Base-by-base conservation (phyloP, 306 rosid genomes). In the Vachellia collinsii region DNA sequence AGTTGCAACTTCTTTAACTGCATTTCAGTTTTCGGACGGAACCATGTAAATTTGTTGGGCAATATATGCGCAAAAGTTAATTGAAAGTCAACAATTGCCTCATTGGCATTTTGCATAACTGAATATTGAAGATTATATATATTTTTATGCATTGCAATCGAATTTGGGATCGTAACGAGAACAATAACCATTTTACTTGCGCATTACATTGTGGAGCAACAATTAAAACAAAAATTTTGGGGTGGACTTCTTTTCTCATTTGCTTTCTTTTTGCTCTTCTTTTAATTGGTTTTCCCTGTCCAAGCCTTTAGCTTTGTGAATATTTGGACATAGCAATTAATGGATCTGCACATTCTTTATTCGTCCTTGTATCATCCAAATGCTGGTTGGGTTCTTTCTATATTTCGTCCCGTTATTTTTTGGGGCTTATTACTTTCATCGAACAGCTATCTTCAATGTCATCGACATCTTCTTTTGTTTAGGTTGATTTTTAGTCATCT, bases 1-100 rank as follows among this genome's bases (percentile, higher is more conserved):
- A 43, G 2, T 41, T 34, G 11, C 25, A 22, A 56, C 5, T 20
- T 59, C 5, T 56, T 77, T 8, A 71, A 80, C 75, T 72, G 86
- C 86, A 82, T 84, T 87, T 84, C 58, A 50, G 6, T 75, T 66
- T 56, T 62, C 12, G 1, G 77, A 22, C 56, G 50, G 12, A 22
- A 41, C 5, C 75, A 19, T 69, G 62, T 22, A 11, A 47, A 25
- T 20, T 51, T 20, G 64, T 46, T 72, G 76, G 58, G 70, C 74
- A 44, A 34, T 19, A 36, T 58, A 46, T 70, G 70, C 59, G 37
- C 41, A 42, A 6, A 68, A 51, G 8, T 47, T 44, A 54, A 78
- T 56, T 58, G 4, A 38, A 65, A 48, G 75, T 74, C 71, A 50
- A 66, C 68, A 62, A 54, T 16, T 39, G 25, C 68, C n/a, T 51